phyloP scores from a whole-genome alignment of 1,139 yeast species.

The Torulaspora pretoriensis region DNA sequence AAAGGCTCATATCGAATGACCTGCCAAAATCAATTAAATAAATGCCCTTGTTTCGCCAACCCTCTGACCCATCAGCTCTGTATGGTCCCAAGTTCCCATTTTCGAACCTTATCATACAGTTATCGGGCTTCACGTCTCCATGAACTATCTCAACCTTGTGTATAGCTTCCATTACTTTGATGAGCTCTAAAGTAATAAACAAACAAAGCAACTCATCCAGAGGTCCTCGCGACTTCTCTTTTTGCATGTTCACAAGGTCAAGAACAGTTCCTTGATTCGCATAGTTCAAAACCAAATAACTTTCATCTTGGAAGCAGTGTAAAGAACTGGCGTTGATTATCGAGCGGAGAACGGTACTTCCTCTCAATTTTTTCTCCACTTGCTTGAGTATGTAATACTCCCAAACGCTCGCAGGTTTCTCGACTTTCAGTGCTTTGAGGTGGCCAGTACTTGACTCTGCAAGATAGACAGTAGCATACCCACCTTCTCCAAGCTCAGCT shows the following conservation, averaged over 20 bases:
- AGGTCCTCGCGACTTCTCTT: constrained; percentile 31
- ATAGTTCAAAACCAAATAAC: constrained; percentile 68
- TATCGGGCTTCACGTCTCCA: constrained; percentile 84
- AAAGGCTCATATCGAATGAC: constrained; percentile 65
- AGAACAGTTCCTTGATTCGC: constrained; percentile 69
- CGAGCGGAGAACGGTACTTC: constrained; percentile 37
- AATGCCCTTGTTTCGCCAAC: constrained; percentile 57
- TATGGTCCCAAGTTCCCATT: constrained; percentile 32
- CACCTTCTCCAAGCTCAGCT: constrained; percentile 71
- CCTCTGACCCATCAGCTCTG: constrained; percentile 38
- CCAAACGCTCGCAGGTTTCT: constrained; percentile 71
- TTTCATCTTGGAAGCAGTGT: constrained; percentile 64
- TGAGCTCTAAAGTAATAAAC: constrained; percentile 59
- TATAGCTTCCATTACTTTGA: constrained; percentile 56
- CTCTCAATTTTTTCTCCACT: constrained; percentile 41
- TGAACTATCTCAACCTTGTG: constrained; percentile 70
- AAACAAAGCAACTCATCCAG: constrained; percentile 62
- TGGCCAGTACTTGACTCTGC: constrained; percentile 62
- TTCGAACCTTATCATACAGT: constrained; percentile 71
- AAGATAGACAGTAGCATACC: constrained; percentile 72
- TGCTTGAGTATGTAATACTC: constrained; percentile 70
- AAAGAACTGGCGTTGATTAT: constrained; percentile 52
- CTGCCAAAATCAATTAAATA: constrained; percentile 80
- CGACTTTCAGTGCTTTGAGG: constrained; percentile 67
- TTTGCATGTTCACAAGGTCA: constrained; percentile 59